Percentiles rank a stretch among this genome's conserved stretches.
phyloP scores from a whole-genome alignment of 768 basidiomycete species.

The Asterophora lycoperdoides region DNA sequence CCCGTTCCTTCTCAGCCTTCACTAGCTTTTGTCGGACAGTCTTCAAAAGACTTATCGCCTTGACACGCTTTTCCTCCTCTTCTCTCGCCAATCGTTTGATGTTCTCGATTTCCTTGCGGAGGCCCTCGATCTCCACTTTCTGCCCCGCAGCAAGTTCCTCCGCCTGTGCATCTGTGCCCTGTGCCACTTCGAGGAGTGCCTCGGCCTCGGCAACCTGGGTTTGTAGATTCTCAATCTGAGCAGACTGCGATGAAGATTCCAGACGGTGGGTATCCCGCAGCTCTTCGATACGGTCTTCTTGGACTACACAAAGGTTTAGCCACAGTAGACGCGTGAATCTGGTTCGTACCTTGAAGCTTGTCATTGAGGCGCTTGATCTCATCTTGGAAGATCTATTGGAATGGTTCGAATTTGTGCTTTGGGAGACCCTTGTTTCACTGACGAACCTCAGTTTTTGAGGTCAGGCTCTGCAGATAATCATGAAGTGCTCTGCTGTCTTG shows the following conservation, averaged over 20 bases:
- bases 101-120: slow-evolving; percentile 62
- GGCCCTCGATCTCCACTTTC: slow-evolving; percentile 49
- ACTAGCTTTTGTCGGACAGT: slow-evolving; percentile 97
- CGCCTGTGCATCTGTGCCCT: slow-evolving; percentile 40
- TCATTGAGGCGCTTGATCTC: slow-evolving; percentile 73
- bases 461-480: slow-evolving; percentile 66
- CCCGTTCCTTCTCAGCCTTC: slow-evolving; percentile 91
- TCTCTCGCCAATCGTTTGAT: slow-evolving; percentile 69
- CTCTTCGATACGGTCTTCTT: slow-evolving; percentile 82
- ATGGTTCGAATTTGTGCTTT: background rate
- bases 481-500: slow-evolving; percentile 63
- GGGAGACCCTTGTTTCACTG: background rate
- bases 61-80: slow-evolving; percentile 95
- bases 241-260: slow-evolving; percentile 74
- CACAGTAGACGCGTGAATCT: background rate
- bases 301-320: slow-evolving; percentile 43
- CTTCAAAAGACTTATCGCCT: slow-evolving; percentile 89
- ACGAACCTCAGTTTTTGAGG: slow-evolving; percentile 67
- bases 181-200: slow-evolving; percentile 58
- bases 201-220: slow-evolving; percentile 69
- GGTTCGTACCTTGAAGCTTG: slow-evolving; percentile 65
- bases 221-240: slow-evolving; percentile 67
- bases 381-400: slow-evolving; percentile 59
- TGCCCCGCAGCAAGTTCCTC: slow-evolving; percentile 49
- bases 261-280: slow-evolving; percentile 78